Percentiles rank a stretch among this genome's conserved stretches.
These are phyloP conservation scores for Coemansia sp. DNA, from an alignment of 192 early-diverging fungal genomes.

Conservation along the genomic window DNA sequence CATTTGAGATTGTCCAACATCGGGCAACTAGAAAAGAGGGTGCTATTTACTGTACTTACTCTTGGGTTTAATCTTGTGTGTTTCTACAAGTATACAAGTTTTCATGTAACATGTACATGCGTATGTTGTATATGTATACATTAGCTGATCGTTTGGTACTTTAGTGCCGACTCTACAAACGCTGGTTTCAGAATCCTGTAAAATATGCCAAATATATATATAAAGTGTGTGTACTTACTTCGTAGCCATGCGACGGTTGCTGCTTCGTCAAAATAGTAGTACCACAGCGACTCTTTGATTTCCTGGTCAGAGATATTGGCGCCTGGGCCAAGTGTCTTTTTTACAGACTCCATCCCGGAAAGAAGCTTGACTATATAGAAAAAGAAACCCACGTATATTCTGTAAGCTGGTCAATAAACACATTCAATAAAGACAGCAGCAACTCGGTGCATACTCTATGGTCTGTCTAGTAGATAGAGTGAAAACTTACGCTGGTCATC, in stretches of 20 bases:
- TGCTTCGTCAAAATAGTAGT: conserved; percentile 71
- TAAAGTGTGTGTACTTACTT: conserved; percentile 56
- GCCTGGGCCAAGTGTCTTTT: conserved; percentile 59
- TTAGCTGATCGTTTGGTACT: not conserved
- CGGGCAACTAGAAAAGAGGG: not conserved
- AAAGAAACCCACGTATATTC: not conserved
- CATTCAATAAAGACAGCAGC: too few relatives aligned
- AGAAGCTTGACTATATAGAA: conserved; percentile 45
- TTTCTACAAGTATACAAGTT: conserved; percentile 22
- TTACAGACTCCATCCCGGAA: conserved; percentile 61
- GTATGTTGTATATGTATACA: not conserved
- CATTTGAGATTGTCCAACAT: not conserved
- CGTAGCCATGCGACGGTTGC: conserved; percentile 66
- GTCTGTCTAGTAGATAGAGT: not conserved
- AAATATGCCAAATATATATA: not conserved
- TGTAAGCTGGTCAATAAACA: too few relatives aligned
- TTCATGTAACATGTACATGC: not conserved
- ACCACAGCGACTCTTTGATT: conserved; percentile 71
- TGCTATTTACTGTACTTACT: conserved; percentile 21
- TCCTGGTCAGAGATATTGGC: conserved; percentile 60
- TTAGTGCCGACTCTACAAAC: not conserved
- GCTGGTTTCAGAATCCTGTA: not conserved
- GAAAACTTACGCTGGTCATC: conserved; percentile 37
- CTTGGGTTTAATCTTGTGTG: conserved; percentile 37
- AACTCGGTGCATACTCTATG: not conserved